These are phyloP conservation scores for Podila verticillata DNA, from an alignment of 192 early-diverging fungal genomes.

Conservation along the genomic window DNA sequence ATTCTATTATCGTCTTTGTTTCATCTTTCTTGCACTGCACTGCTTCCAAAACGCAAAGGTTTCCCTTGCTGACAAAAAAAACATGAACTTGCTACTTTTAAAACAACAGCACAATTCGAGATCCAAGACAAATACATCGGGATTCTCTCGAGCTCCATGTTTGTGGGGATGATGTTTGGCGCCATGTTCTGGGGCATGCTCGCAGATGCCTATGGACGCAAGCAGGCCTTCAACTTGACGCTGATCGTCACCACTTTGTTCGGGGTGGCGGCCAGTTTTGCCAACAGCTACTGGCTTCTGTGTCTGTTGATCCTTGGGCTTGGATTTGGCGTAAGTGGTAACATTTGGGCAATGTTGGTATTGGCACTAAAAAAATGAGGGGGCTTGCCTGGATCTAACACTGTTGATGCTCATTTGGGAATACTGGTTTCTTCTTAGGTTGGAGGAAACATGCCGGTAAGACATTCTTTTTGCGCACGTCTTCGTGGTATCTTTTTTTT, in stretches of 20 bases:
- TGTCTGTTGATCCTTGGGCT: slow-evolving; percentile 73
- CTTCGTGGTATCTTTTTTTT: neutral
- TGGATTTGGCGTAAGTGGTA: slow-evolving; percentile 75
- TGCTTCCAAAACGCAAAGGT: no score
- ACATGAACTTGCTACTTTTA: neutral
- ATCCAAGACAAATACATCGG: slow-evolving; percentile 74
- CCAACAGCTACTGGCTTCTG: slow-evolving; percentile 68
- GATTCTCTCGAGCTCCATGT: slow-evolving; percentile 72
- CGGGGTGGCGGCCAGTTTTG: slow-evolving; percentile 75
- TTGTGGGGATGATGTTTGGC: slow-evolving; percentile 85
- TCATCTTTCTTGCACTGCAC: neutral
- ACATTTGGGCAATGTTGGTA: no score
- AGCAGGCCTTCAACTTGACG: slow-evolving; percentile 79
- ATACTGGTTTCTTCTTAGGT: slow-evolving; percentile 42
- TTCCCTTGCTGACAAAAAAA: neutral
- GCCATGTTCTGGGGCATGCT: slow-evolving; percentile 84
- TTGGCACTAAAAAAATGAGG: no score
- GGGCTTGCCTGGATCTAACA: no score
- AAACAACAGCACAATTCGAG: slow-evolving; percentile 66
- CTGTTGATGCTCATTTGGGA: neutral
- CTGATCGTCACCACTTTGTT: slow-evolving; percentile 76
- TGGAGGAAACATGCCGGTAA: slow-evolving; percentile 60
- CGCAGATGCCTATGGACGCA: slow-evolving; percentile 78
- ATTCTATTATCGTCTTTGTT: no score
- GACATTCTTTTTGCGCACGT: neutral